Evolutionary conservation across 768 basidiomycete species (phyloP).

Genomic region (Trametes maxima): DNA sequence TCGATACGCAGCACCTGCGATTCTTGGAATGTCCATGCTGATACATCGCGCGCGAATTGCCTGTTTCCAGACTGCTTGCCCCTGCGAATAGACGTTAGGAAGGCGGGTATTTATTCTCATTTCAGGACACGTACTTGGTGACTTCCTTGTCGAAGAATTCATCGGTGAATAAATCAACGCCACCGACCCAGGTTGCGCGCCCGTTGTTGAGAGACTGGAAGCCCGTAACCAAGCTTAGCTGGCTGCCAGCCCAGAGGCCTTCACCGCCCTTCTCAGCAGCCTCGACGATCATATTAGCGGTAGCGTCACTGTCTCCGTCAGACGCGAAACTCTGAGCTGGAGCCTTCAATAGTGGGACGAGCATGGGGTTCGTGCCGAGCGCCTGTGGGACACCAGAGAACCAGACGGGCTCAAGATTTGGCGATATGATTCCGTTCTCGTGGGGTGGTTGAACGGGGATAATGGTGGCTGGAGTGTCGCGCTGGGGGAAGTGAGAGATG

Average conservation of each 20-base stretch:
- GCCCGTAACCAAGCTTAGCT: constrained; percentile 78
- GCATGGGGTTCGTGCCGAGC: constrained; percentile 70
- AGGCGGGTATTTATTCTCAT: background rate
- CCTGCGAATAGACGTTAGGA: constrained; percentile 34
- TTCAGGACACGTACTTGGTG: constrained; percentile 46
- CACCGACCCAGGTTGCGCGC: constrained; percentile 80
- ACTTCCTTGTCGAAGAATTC: constrained; percentile 67
- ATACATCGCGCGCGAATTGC: constrained; percentile 72
- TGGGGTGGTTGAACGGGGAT: constrained; percentile 62
- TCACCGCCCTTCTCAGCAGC: constrained; percentile 76
- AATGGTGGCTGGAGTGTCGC: constrained; percentile 61
- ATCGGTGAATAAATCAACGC: constrained; percentile 79
- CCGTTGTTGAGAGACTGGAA: constrained; percentile 85
- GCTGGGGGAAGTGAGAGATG: constrained; percentile 82
- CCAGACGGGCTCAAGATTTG: constrained; percentile 63
- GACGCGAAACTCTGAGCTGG: constrained; percentile 76
- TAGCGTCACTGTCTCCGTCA: constrained; percentile 58
- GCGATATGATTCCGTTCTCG: constrained; percentile 47
- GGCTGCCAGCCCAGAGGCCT: constrained; percentile 80
- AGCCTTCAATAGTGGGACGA: constrained; percentile 81
- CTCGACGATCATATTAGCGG: constrained; percentile 65
- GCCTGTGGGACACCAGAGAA: constrained; percentile 74
- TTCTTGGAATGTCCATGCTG: constrained; percentile 92
- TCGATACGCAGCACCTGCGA: constrained; percentile 79
- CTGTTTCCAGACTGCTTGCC: constrained; percentile 73